Base-by-base conservation (phyloP, 1,139 yeast species). In the Citeromyces siamensis region DNA sequence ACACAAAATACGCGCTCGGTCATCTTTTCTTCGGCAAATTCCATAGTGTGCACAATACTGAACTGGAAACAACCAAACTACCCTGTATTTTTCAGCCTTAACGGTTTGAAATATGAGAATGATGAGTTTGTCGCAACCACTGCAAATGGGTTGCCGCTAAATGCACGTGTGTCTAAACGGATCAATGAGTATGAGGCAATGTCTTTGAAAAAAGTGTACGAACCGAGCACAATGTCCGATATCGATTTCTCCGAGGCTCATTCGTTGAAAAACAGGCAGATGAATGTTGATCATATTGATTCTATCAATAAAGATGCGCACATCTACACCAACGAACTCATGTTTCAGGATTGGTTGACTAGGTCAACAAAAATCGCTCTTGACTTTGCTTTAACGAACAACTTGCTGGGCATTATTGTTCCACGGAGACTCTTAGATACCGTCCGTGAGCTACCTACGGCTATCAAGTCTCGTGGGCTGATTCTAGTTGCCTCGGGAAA, bases 51-150 rank as follows among this genome's bases (percentile, higher is more conserved):
- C 58, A 85, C 95, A 14, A 82, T 85, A 36, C 64, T 90, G 47
- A 90, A 90, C 56, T 90, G 98, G 98, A 90, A 90, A 57, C 98
- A 90, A 58, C 98, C 98, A 4, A 90, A 88, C 56, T 90, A 82
- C 58, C 96, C 98, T 0, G 97, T 90, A 1, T 79, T 90, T 46
- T 81, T 83, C 57, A 73, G 78, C 37, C 74, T 88, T 72, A 79
- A 75, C 48, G 84, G 85, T 9, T 62, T 78, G 27, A 62, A 63
- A 23, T 71, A 56, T 52, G 59, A 62, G 43, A 51, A 54, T 31
- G 40, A 45, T 20, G 43, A 40, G 32, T 65, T 64, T 43, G 53
- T 45, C 12, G 46, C 53, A 33, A 52, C 55, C 29, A 54, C 66
- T 2, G 58, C 66, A 18, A 52, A 62, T 52, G 62, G 72, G 38